Conservation (phyloP, 2,329 filamentous ascomycete species). For the Zasmidium cellare region DNA sequence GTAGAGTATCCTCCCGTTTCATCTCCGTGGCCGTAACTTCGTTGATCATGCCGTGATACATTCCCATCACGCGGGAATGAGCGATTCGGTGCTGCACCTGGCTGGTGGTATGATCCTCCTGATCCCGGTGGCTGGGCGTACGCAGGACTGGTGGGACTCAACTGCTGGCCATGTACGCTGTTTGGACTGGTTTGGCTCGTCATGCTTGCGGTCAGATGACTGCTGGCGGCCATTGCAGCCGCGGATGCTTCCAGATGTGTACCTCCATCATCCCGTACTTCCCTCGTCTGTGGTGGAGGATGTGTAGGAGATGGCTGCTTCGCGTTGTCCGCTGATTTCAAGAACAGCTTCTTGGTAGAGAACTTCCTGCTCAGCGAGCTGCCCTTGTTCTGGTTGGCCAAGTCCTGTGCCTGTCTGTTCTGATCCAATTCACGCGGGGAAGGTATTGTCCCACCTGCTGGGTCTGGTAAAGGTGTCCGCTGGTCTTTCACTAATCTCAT, state of each 20-base stretch:
- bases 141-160: slow-evolving; percentile 52
- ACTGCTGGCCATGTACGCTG: slow-evolving; percentile 38
- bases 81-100: slow-evolving; percentile 25
- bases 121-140: slow-evolving; percentile 37
- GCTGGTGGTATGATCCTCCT: slow-evolving; percentile 28
- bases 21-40: slow-evolving; percentile 24
- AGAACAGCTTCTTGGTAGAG: slow-evolving; percentile 55
- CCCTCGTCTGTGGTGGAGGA: slow-evolving; percentile 36
- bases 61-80: slow-evolving; percentile 33
- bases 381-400: slow-evolving; percentile 37
- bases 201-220: slow-evolving; percentile 52
- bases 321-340: slow-evolving; percentile 39
- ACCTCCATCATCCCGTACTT: slow-evolving; percentile 34
- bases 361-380: slow-evolving; percentile 54
- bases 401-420: slow-evolving; percentile 23
- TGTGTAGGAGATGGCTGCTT: slow-evolving; percentile 54
- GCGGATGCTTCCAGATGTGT: slow-evolving; percentile 49
- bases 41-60: slow-evolving; percentile 19
- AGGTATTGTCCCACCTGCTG: slow-evolving; percentile 34
- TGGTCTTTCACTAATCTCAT: slow-evolving; percentile 89
- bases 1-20: slow-evolving; percentile 26
- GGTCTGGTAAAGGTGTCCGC: slow-evolving; percentile 76
- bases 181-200: slow-evolving; percentile 43
- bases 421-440: slow-evolving; percentile 34
- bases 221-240: slow-evolving; percentile 52